These are phyloP conservation scores for Lasiodiplodia theobromae DNA, from an alignment of 2,329 filamentous ascomycete genomes.

Conservation along the genomic window DNA sequence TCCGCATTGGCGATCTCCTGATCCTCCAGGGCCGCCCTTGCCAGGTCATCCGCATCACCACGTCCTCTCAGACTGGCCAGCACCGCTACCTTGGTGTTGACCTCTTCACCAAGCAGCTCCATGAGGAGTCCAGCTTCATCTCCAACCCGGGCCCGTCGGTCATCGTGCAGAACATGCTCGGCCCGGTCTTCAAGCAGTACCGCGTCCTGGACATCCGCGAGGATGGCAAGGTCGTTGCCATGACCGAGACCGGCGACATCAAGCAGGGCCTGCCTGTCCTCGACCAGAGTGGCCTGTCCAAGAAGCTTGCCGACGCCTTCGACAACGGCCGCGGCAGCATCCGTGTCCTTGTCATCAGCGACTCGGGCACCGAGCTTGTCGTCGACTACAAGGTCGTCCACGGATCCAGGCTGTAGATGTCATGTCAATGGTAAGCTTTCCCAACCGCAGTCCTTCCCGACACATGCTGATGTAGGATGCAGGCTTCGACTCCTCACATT, in stretches of 20 bases:
- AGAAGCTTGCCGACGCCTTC: constrained; percentile 82
- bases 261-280: constrained; percentile 94
- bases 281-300: constrained; percentile 90
- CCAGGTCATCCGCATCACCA: constrained; percentile 99
- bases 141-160: constrained; percentile 96
- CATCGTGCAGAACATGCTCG: constrained; percentile 98
- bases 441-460: constrained; percentile 13
- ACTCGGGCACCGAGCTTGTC: constrained; percentile 89
- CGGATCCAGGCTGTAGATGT: constrained; percentile 67
- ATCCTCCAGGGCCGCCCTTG: constrained; percentile 98
- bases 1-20: constrained; percentile 97
- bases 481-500: neutral
- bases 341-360: constrained; percentile 93
- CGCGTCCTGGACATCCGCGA: constrained; percentile 97
- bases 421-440: constrained; percentile 24
- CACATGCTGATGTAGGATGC: neutral
- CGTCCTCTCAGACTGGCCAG: constrained; percentile 96
- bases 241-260: constrained; percentile 99
- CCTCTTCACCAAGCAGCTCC: constrained; percentile 99
- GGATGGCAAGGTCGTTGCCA: constrained; percentile 82
- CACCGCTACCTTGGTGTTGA: constrained; percentile 99
- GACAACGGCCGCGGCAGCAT: constrained; percentile 91
- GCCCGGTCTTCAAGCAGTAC: constrained; percentile 99
- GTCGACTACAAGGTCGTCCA: constrained; percentile 99
- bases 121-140: constrained; percentile 98